Evolutionary conservation across 2,329 filamentous ascomycete genomes (phyloP).

Genomic region (Daldinia sp.): DNA sequence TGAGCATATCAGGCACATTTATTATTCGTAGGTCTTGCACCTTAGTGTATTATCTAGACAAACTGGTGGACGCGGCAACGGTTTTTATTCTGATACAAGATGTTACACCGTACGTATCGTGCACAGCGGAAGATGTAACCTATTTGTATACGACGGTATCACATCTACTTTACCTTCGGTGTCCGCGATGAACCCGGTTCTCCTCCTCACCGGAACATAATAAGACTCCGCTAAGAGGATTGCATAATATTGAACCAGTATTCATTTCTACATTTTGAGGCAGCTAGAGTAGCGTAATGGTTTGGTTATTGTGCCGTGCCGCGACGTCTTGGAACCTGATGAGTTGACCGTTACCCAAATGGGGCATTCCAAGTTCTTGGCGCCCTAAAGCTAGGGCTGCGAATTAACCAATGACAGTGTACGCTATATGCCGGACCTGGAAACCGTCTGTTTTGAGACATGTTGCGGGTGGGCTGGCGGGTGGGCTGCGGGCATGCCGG

Average conservation of each 20-base stretch:
- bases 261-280: neutral
- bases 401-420: constrained; percentile 1
- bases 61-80: neutral
- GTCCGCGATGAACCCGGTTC: neutral
- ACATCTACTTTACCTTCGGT: neutral
- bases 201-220: neutral
- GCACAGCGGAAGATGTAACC: neutral
- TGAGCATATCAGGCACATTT: too few relatives aligned
- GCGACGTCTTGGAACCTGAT: neutral
- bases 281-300: neutral
- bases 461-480: neutral
- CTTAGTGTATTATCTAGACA: neutral
- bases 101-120: neutral
- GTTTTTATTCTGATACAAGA: neutral
- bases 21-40: neutral
- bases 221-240: neutral
- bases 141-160: neutral
- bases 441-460: constrained; percentile 4
- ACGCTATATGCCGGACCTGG: neutral
- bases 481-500: constrained; percentile 2
- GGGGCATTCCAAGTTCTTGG: constrained; percentile 14
- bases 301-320: neutral
- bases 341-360: constrained; percentile 11
- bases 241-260: neutral
- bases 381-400: neutral